phyloP scores from a whole-genome alignment of 768 basidiomycete species.

The Boletus bicolor region DNA sequence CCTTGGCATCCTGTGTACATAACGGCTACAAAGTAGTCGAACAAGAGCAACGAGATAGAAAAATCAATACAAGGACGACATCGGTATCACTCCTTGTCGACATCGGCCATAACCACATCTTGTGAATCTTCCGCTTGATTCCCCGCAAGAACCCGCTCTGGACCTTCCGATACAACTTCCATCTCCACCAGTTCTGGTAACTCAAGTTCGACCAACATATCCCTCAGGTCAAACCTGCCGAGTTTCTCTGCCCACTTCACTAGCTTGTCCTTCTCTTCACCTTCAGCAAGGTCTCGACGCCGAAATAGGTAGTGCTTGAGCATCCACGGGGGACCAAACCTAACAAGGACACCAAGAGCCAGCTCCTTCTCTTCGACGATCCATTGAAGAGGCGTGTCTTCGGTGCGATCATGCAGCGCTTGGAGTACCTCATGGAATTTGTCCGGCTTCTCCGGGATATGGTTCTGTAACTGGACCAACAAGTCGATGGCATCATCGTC shows the following conservation, averaged over 20 bases:
- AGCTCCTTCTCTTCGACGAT: slow-evolving; percentile 25
- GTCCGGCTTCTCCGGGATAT: slow-evolving; percentile 21
- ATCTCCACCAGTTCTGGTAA: slow-evolving; percentile 12
- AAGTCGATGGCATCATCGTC: slow-evolving; percentile 27
- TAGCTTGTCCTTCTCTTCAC: slow-evolving; percentile 13
- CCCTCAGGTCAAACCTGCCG: slow-evolving; percentile 22
- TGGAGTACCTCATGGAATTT: slow-evolving; percentile 23
- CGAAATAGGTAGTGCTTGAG: slow-evolving; percentile 24
- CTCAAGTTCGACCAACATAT: slow-evolving; percentile 21
- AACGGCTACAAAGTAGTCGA: background rate
- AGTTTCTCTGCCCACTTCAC: slow-evolving; percentile 16
- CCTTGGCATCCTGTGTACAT: background rate
- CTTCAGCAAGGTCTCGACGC: slow-evolving; percentile 20
- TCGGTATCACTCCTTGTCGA: background rate
- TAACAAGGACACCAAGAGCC: slow-evolving; percentile 21
- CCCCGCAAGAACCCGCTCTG: background rate
- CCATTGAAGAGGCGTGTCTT: slow-evolving; percentile 23
- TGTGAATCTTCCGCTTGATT: background rate
- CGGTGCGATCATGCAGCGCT: slow-evolving; percentile 26
- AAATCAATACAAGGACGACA: background rate
- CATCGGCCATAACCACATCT: slow-evolving; percentile 9
- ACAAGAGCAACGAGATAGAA: background rate
- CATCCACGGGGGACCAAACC: slow-evolving; percentile 27
- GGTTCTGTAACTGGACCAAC: slow-evolving; percentile 17
- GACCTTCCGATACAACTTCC: slow-evolving; percentile 2